These are phyloP conservation scores for Hydnum rufescens DNA, from an alignment of 768 basidiomycete genomes.

Conservation along the genomic window DNA sequence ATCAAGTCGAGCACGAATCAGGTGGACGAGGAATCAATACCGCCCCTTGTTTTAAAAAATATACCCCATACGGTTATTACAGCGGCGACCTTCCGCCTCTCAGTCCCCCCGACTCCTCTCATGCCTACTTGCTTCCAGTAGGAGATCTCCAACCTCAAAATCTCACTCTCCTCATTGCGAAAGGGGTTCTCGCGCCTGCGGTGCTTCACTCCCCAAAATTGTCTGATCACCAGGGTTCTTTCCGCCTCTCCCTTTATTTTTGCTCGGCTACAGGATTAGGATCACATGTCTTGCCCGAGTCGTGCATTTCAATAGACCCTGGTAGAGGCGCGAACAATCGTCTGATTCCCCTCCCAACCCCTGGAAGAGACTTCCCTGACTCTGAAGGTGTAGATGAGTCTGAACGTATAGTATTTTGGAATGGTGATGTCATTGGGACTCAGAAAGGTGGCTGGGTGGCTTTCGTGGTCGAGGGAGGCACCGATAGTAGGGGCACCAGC, in stretches of 20 bases:
- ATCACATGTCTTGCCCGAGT: neutral
- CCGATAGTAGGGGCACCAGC: neutral
- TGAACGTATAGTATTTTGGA: neutral
- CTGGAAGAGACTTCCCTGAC: neutral
- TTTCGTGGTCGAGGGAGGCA: neutral
- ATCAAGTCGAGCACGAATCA: neutral
- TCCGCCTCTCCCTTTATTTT: neutral
- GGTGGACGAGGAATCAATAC: neutral
- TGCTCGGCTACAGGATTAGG: neutral
- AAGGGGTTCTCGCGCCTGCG: neutral
- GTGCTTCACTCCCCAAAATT: neutral
- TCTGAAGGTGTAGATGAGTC: neutral
- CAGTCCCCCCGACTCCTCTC: conserved; percentile 22
- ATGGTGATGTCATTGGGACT: neutral
- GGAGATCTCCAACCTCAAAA: neutral
- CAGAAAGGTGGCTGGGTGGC: neutral
- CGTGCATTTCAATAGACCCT: neutral
- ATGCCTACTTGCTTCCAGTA: conserved; percentile 6
- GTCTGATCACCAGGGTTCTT: conserved; percentile 4
- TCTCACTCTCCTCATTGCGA: neutral
- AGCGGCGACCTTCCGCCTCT: neutral
- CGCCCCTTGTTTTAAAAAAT: neutral
- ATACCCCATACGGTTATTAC: neutral
- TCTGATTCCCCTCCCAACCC: neutral
- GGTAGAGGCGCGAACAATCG: neutral